Percentiles rank a stretch among this genome's conserved stretches.
phyloP scores from a whole-genome alignment of 2,329 filamentous ascomycete genomes.

The Hypoxylon sp. region DNA sequence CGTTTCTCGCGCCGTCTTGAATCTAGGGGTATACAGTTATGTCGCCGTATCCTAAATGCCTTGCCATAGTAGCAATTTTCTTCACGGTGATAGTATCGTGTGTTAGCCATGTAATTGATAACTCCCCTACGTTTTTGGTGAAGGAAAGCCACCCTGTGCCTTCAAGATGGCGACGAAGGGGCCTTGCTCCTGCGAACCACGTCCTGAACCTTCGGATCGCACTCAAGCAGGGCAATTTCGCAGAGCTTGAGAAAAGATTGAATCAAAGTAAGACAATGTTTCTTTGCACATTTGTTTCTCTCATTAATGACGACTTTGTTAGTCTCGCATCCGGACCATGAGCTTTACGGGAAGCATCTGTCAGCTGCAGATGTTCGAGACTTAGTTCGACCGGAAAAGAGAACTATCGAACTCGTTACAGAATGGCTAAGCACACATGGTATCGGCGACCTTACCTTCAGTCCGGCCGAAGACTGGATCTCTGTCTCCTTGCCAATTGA shows the following conservation, averaged over 20 bases:
- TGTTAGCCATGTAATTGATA: slow-evolving; percentile 4
- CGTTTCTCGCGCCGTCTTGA: background rate
- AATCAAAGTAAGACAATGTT: background rate
- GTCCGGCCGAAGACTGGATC: slow-evolving; percentile 7
- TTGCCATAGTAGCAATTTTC: slow-evolving; percentile 9
- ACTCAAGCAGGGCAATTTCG: background rate
- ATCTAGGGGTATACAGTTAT: background rate
- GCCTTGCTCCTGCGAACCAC: background rate
- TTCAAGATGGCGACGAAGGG: background rate
- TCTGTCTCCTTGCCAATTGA: slow-evolving; percentile 2
- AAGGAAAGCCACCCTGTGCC: background rate
- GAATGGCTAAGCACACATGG: background rate
- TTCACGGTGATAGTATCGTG: slow-evolving; percentile 2
- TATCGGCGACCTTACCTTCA: slow-evolving; percentile 4
- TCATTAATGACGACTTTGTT: background rate
- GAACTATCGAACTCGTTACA: background rate
- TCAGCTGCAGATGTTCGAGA: background rate
- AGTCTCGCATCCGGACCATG: background rate
- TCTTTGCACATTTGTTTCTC: background rate
- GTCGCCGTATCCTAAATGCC: background rate
- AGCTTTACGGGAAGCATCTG: background rate
- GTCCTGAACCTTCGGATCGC: background rate
- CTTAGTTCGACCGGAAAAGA: background rate
- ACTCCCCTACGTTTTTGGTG: background rate
- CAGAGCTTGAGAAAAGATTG: background rate